Base-by-base conservation (phyloP, 2,329 filamentous ascomycete genomes). In the Thielaviopsis musarum region DNA sequence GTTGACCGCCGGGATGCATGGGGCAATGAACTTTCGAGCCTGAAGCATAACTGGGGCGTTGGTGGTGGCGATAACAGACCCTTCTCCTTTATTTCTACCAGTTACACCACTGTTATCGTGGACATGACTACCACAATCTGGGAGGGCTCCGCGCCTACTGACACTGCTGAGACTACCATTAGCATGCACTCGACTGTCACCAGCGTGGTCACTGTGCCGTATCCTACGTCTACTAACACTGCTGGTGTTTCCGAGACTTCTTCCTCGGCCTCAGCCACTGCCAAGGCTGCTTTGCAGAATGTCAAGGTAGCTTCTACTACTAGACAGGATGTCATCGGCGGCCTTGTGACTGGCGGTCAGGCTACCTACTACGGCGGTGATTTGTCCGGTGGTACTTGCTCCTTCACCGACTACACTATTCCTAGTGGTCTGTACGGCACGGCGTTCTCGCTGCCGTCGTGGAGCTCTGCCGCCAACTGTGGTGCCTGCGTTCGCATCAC, bases 401-500 rank as follows among this genome's bases (percentile, higher is more conserved):
- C 77, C 13, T 85, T 86, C 73, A 72, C 74, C 7, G 78, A 75
- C 56, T 85, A 84, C 71, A 82, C 75, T 2, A 71, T 86, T 26
- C 82, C 83, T 6, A 72, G 75, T 12, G 72, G 73, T 13, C 69
- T 85, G 59, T 80, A 73, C 65, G 83, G 84, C 59, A 82, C 81
- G 10, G 83, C 84, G 1, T 74, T 82, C 56, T 80, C 82, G 0
- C 75, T 75, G 48, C 70, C 73, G 2, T 77, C 75, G 64, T 87
- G 83, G 83, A 69, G 75, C 56, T 70, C 67, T 57, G 74, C 77
- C 1, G 74, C 71, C 51, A 72, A 79, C 63, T 87, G 84, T 65
- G 83, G 84, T 63, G 71, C 74, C 21, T 87, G 84, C 63, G 70
- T 87, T 13, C 69, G 74, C 57, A 80, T 87, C 38, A 81, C 74